Base-by-base conservation (phyloP, 176 grass and related monocot species). In the Eleusine indica region DNA sequence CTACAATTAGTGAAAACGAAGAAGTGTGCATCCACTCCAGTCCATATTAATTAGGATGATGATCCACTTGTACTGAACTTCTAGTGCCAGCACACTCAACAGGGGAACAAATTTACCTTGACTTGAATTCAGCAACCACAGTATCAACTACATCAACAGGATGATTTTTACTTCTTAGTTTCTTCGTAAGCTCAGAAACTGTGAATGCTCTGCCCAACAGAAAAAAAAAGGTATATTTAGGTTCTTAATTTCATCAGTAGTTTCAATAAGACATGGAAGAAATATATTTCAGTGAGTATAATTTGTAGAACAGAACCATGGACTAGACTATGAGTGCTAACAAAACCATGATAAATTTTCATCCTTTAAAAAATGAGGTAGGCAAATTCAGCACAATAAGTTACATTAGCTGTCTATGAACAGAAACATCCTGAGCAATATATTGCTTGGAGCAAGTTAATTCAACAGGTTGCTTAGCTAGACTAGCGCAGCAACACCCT, bases 131-230 rank as follows among this genome's bases (percentile, higher is more conserved):
- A 82, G 82, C 77, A 80, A 95, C 83, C 54, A 95, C 83, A 80
- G 80, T 14, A 70, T 95, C 87, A 72, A 95, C 86, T 80, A 78
- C 79, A 80, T 91, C 39, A 74, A 35, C 25, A 54, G 91, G 86
- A 76, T 88, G 94, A 40, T 85, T 98, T 71, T 90, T 98, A 77
- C 82, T 86, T 54, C 49, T 19, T 68, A 98, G 85, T 84, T 98
- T 98, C 81, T 95, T 98, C 67, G 80, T 87, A 71, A 98, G 91
- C 73, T 98, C 96, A 69, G 88, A 84, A 68, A 90, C 83, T 39
- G 93, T 93, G 83, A 85, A 95, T 80, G 93, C 80, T 80, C 96
- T 98, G 91, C 38, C 21, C 30, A 74, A 81, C 74, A 74, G 72
- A 73, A 57, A 84, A 35, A 35, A 74, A 13, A 46, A 65, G 16